Percentiles rank a stretch among this genome's conserved stretches.
phyloP scores from a whole-genome alignment of 176 grass and related monocot genomes.

The Hsuehochloa calcarea region DNA sequence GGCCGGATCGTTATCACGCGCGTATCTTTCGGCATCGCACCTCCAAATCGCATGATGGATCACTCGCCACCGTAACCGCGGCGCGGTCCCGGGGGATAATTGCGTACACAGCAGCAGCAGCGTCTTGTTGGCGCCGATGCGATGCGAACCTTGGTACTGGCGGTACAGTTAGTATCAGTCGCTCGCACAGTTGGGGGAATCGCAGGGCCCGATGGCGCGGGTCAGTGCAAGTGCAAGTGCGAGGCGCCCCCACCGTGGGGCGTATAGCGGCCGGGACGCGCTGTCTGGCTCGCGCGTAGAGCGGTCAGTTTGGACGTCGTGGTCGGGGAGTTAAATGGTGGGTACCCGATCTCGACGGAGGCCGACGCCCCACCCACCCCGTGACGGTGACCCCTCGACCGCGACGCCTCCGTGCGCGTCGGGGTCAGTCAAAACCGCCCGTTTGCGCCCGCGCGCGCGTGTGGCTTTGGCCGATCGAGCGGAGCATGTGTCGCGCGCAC shows the following conservation, averaged over 20 bases:
- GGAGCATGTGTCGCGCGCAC: neutral
- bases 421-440: neutral
- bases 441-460: no score
- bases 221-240: neutral
- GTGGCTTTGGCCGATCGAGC: neutral
- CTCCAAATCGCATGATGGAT: neutral
- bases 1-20: neutral
- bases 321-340: neutral
- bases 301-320: constrained; percentile 35
- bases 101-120: neutral
- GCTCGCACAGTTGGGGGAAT: neutral
- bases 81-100: constrained; percentile 17
- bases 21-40: neutral
- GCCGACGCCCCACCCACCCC: neutral
- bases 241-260: neutral
- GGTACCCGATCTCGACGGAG: neutral
- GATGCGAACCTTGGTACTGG: neutral
- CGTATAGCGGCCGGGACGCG: neutral
- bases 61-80: neutral
- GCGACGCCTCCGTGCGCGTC: constrained; percentile 1
- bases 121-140: neutral
- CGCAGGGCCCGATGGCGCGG: neutral
- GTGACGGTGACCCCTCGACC: constrained; percentile 12
- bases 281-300: no score
- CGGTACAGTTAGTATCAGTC: neutral